Evolutionary conservation across 78 protist species (phyloP), one percentile per base, ranked within the genome.

Genomic region (slime mould (Dictyostelium discoideum)): DNA sequence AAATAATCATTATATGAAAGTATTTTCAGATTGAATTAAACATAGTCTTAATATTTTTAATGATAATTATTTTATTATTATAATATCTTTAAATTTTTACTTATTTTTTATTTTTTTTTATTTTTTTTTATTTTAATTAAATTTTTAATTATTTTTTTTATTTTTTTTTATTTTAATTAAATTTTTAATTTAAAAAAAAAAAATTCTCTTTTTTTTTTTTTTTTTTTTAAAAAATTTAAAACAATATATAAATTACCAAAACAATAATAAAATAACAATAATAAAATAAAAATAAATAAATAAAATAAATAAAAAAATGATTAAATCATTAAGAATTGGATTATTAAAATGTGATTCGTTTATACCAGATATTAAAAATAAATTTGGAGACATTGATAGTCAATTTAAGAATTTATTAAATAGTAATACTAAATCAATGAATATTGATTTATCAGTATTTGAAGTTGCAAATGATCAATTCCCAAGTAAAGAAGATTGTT

Each of bases 261-360:
- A 32, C 37, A 42, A 22, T 63, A 63, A 63, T 20, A 63, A 63
- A 22, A 60, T 1, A 20, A 20, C 3, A 60, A 60, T 60, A 22
- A 63, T 63, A 63, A 63, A 46, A 9, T 10, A 46, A 46, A 46
- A 46, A 46, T 10, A 46, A 46, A 42, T 42, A 10, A 46, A 46
- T 46, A 60, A 60, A 60, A 69, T 9, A 69, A 69, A 69, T 42
- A 69, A 32, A 37, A 74, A 32, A 29, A 74, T 32, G 42, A 20
- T 39, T 11, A 74, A 74, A 72, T 82, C 46, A 90, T 73, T 90
- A 73, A 67, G 44, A 50, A 67, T 90, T n/a, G 95, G 74, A 73
- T 73, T 90, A 82, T 72, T 90, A 50, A 90, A 90, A 69, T 90
- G 95, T 82, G 95, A 90, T 72, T 24, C 80, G 26, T 90, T 90